A percentile compares a stretch with the other conserved stretches of the same genome.
phyloP scores from a whole-genome alignment of 2,329 filamentous ascomycete species.

The Pseudogymnoascus sp. region DNA sequence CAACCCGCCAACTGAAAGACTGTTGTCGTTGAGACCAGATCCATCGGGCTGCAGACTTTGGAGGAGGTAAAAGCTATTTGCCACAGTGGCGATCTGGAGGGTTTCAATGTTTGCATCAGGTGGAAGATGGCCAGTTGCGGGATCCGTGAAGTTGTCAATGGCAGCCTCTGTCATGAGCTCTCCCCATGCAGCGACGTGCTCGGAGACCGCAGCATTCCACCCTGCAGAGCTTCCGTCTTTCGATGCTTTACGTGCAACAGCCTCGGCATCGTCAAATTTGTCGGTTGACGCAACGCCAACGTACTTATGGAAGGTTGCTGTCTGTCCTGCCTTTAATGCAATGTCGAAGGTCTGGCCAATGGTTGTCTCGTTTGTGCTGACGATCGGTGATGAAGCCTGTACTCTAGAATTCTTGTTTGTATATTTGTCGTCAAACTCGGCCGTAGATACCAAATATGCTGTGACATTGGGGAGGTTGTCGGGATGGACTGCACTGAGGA shows the following conservation, averaged over 20 bases:
- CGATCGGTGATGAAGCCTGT: conserved; percentile 30
- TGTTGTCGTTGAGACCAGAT: conserved; percentile 51
- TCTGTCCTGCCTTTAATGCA: conserved; percentile 43
- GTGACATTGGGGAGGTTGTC: conserved; percentile 54
- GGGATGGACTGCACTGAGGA: conserved; percentile 61
- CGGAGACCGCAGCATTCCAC: conserved; percentile 45
- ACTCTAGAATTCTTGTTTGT: conserved; percentile 31
- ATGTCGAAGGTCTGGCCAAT: conserved; percentile 55
- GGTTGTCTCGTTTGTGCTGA: conserved; percentile 53
- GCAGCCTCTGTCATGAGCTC: conserved; percentile 51
- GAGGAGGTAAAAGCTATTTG: conserved; percentile 49
- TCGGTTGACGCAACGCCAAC: conserved; percentile 63
- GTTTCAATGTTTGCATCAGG: conserved; percentile 41
- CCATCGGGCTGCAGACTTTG: conserved; percentile 42
- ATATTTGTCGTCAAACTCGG: conserved; percentile 31
- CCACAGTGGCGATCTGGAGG: conserved; percentile 46
- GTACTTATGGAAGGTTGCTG: conserved; percentile 55
- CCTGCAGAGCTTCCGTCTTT: conserved; percentile 43
- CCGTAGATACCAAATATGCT: conserved; percentile 49
- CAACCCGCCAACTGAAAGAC: conserved; percentile 61
- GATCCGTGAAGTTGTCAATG: conserved; percentile 55
- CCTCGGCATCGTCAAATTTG: conserved; percentile 52
- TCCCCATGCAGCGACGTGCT: conserved; percentile 57
- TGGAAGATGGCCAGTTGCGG: conserved; percentile 50
- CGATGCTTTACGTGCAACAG: conserved; percentile 49